Evolutionary conservation across 768 basidiomycete species (phyloP).

Genomic region (Daedalea quercina): DNA sequence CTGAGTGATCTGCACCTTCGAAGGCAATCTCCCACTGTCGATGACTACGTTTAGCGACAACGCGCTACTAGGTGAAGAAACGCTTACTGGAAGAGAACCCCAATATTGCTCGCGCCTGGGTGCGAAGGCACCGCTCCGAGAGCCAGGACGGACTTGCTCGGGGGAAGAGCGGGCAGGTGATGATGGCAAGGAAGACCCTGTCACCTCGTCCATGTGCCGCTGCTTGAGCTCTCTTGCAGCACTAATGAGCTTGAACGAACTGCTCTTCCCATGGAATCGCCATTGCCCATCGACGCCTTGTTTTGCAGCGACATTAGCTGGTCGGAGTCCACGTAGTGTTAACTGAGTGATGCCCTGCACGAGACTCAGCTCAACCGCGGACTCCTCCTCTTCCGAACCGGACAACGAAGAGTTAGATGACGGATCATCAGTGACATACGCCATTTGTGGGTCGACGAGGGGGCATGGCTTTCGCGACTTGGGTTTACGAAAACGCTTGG

Average conservation of each 20-base stretch:
- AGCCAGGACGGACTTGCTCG: not conserved
- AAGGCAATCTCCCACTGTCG: slow-evolving; percentile 24
- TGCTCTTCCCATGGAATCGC: slow-evolving; percentile 60
- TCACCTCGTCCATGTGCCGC: slow-evolving; percentile 37
- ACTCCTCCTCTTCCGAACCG: slow-evolving; percentile 29
- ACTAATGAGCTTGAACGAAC: slow-evolving; percentile 47
- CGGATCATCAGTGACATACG: not conserved
- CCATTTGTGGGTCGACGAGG: not conserved
- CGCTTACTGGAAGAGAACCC: slow-evolving; percentile 48
- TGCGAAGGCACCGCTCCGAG: slow-evolving; percentile 11
- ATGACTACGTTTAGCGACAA: not conserved
- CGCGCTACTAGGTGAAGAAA: not conserved
- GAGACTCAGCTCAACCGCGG: slow-evolving; percentile 32
- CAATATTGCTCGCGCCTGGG: slow-evolving; percentile 42
- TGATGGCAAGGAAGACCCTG: slow-evolving; percentile 11
- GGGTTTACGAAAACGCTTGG: not conserved
- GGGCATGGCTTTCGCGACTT: not conserved
- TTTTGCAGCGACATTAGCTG: slow-evolving; percentile 26
- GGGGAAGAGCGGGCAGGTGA: not conserved
- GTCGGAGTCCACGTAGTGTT: slow-evolving; percentile 30
- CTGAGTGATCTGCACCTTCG: slow-evolving; percentile 31
- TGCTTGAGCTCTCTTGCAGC: slow-evolving; percentile 47
- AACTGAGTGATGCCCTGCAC: slow-evolving; percentile 28
- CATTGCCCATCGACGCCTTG: slow-evolving; percentile 32
- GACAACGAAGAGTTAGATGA: slow-evolving; percentile 10